These are phyloP conservation scores for Nicotiana knightiana DNA, from an alignment of 257 asterid species.

Conservation along the genomic window DNA sequence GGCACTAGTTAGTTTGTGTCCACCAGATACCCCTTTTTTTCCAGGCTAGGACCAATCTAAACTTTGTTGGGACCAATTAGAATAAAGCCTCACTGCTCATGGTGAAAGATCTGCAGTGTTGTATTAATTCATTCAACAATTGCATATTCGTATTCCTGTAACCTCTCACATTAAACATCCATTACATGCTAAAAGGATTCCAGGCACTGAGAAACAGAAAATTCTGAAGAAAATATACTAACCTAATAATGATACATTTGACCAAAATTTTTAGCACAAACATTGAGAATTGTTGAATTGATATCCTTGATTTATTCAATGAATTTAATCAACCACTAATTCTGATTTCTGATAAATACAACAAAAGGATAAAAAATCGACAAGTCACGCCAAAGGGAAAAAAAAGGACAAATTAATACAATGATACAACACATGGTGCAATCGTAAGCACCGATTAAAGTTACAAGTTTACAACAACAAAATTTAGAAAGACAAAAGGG, in stretches of 20 bases:
- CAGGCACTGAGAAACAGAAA: background rate
- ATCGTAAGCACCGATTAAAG: background rate
- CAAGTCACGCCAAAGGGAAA: background rate
- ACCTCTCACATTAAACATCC: background rate
- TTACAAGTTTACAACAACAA: background rate
- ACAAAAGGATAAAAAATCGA: background rate
- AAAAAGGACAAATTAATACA: background rate
- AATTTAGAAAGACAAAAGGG: background rate
- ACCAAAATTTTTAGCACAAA: background rate
- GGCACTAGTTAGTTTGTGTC: background rate
- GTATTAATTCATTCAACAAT: background rate
- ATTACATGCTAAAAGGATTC: background rate
- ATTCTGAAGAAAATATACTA: background rate
- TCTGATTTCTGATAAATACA: background rate
- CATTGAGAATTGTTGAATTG: background rate
- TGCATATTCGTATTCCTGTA: background rate
- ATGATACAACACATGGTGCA: constrained; percentile 3
- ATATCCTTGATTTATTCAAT: background rate
- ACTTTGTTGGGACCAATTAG: background rate
- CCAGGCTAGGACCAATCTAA: background rate
- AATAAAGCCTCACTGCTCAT: background rate
- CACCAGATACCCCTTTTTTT: background rate
- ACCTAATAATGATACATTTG: background rate
- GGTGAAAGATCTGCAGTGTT: background rate
- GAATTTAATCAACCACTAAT: background rate